Evolutionary conservation across 2,329 filamentous ascomycete genomes (phyloP), one percentile per base, ranked within the genome.

Genomic region (Cadophora sp.): DNA sequence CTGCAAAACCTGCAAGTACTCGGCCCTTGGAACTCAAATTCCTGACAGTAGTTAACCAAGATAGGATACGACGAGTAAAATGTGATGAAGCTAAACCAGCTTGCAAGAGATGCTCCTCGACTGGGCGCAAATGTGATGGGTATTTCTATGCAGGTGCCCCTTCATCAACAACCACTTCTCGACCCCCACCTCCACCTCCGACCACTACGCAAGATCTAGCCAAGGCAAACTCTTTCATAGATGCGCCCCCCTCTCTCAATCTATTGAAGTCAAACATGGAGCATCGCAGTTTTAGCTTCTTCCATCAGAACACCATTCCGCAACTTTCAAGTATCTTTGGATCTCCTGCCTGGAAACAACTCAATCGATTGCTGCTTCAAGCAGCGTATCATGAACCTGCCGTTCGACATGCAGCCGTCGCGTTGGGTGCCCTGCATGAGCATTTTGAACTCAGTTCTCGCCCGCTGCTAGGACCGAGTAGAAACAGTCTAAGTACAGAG

Each of bases 41-140:
- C 18, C 27, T 20, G 27, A 51, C 18, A 45, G 18, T 18, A n/a
- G 14, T 39, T 59, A 33, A 59, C 22, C 11, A 5, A 1, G 7
- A 18, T 20, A 89, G 86, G 76, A 81, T 83, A 68, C 80, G 87
- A 70, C 63, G 67, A 33, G 58, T 73, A 7, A 73, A 73, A 63
- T 73, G 72, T 51, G 72, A 72, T 56, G 72, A 73, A 62, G 41
- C 45, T 22, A 62, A 66, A 22, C 72, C 72, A 14, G 48, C 45
- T 11, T 74, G 72, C 55, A 45, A 27, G n/a, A 62, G 66, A n/a
- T 73, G 72, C 45, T 51, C 30, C 2, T 69, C 62, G 27, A 67
- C 70, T 5, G 70, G 69, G 4, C 58, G 68, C 8, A 20, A 59
- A n/a, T 73, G 72, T 48, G 68, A 66, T 41, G 72, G 72, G 0